These are phyloP conservation scores for Litsea cubeba DNA, from an alignment of 164 flowering plant species.

Conservation along the genomic window DNA sequence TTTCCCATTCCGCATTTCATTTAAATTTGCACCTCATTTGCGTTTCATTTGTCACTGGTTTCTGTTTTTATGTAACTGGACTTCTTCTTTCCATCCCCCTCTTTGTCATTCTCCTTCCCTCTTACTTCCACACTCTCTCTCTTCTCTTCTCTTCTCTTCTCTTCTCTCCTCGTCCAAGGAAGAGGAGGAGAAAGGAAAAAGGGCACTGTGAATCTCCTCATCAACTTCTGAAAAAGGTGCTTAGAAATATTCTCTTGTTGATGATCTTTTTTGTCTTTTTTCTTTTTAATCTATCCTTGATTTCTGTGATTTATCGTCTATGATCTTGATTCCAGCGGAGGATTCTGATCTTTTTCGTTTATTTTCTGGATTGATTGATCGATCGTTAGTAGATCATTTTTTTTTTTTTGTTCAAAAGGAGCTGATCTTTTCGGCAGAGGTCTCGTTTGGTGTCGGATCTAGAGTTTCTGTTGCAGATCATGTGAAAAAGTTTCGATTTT, in stretches of 20 bases:
- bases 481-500: neutral
- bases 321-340: neutral
- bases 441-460: neutral
- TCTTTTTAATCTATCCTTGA: neutral
- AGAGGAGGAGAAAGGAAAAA: neutral
- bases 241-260: neutral
- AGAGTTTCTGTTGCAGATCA: neutral
- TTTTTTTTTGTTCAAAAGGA: neutral
- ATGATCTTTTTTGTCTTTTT: too few species aligned
- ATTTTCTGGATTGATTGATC: neutral
- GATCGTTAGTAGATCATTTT: neutral
- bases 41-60: neutral
- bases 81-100: too few species aligned
- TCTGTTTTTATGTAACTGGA: neutral
- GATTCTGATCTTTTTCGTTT: neutral
- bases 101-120: neutral
- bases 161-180: neutral
- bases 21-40: slow-evolving; percentile 2
- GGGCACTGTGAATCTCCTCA: neutral
- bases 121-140: neutral
- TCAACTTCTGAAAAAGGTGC: neutral
- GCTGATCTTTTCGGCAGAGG: neutral
- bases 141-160: neutral
- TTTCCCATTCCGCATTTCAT: neutral
- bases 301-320: neutral